These are phyloP conservation scores for Quillaja saponaria DNA, from an alignment of 306 rosid genomes.

Conservation along the genomic window DNA sequence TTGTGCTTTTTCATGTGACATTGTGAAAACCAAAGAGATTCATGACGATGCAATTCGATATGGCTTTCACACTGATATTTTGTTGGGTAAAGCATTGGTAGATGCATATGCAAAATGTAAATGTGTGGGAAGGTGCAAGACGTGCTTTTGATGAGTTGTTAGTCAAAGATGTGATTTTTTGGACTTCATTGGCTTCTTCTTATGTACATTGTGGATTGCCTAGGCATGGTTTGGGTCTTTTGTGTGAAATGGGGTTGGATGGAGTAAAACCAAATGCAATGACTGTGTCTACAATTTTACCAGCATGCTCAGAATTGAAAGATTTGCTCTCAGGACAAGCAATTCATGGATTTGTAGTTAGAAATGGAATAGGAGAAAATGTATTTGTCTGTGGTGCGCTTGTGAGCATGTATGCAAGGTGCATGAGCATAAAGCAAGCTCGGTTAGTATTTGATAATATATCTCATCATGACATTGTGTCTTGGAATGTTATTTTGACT, in stretches of 20 bases:
- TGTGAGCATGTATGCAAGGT: slow-evolving; percentile 51
- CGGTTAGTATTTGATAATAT: slow-evolving; percentile 44
- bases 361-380: slow-evolving; percentile 40
- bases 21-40: slow-evolving; percentile 38
- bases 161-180: slow-evolving; percentile 43
- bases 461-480: slow-evolving; percentile 48
- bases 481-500: slow-evolving; percentile 56
- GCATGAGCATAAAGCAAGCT: slow-evolving; percentile 44
- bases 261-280: slow-evolving; percentile 42
- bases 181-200: slow-evolving; percentile 44
- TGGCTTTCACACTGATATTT: slow-evolving; percentile 40
- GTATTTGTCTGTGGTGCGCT: slow-evolving; percentile 45
- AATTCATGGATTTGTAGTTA: slow-evolving; percentile 49
- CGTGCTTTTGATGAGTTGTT: slow-evolving; percentile 45
- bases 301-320: slow-evolving; percentile 45
- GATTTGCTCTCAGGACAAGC: slow-evolving; percentile 39
- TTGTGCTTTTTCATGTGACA: slow-evolving; percentile 46
- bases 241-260: slow-evolving; percentile 39
- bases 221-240: slow-evolving; percentile 28
- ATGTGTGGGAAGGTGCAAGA: slow-evolving; percentile 33
- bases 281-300: slow-evolving; percentile 46
- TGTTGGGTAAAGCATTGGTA: slow-evolving; percentile 41
- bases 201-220: slow-evolving; percentile 43
- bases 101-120: slow-evolving; percentile 51
- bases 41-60: slow-evolving; percentile 34